A percentile compares a stretch with the other conserved stretches of the same genome.
Evolutionary conservation across 768 basidiomycete species (phyloP).

Genomic region (Boletus speciosus): DNA sequence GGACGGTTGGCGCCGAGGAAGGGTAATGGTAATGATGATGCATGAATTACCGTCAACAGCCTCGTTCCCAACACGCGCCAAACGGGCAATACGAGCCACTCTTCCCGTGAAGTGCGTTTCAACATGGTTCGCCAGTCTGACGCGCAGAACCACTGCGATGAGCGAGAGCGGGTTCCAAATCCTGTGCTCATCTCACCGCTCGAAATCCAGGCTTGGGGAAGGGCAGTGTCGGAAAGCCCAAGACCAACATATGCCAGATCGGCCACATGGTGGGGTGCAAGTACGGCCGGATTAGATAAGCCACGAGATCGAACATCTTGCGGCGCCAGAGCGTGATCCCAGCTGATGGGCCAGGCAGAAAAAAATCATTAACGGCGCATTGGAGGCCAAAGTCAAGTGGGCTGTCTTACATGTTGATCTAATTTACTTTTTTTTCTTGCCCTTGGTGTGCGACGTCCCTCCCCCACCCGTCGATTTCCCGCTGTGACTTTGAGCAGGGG

Average conservation of each 20-base stretch:
- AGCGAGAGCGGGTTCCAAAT: neutral
- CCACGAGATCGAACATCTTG: conserved; percentile 2
- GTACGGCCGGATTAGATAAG: conserved; percentile 29
- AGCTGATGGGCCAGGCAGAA: conserved; percentile 16
- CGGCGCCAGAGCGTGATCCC: conserved; percentile 20
- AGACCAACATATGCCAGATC: neutral
- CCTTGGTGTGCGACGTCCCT: conserved; percentile 40
- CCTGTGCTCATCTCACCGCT: neutral
- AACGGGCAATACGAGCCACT: conserved; percentile 17
- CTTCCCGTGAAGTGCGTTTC: conserved; percentile 5
- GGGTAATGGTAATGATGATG: conserved; percentile 20
- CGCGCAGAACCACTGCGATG: neutral
- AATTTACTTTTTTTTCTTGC: conserved; percentile 67
- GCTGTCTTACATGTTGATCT: conserved; percentile 22
- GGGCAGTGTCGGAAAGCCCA: neutral
- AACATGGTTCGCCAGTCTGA: neutral
- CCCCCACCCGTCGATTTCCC: conserved; percentile 39
- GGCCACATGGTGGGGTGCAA: conserved; percentile 16
- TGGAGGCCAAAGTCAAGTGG: conserved; percentile 14
- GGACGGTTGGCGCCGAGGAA: conserved; percentile 22
- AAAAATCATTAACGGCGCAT: conserved; percentile 23
- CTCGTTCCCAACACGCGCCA: conserved; percentile 29
- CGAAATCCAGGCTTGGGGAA: neutral
- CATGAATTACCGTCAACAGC: conserved; percentile 25
- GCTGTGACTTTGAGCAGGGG: conserved; percentile 20